Percentiles rank a stretch among this genome's conserved stretches.
Conservation (phyloP, 2,329 filamentous ascomycete genomes). For the Venturia nashicola region DNA sequence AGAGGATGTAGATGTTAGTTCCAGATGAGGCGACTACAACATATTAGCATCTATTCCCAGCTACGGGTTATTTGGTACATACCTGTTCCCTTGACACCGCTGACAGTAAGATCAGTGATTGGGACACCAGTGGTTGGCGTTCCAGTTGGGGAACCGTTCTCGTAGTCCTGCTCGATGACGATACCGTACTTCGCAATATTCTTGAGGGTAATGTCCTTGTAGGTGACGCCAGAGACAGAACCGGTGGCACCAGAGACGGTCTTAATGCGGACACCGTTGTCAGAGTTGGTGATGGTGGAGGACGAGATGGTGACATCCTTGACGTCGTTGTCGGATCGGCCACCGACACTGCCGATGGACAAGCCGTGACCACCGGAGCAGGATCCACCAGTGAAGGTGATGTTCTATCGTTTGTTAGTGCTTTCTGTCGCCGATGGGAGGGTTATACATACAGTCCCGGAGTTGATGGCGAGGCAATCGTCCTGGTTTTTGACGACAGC, state of each 20-base stretch:
- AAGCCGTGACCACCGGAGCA: constrained; percentile 45
- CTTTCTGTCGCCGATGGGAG: not conserved
- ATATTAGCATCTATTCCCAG: constrained; percentile 2
- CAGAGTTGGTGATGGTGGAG: constrained; percentile 37
- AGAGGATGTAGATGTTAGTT: constrained; percentile 39
- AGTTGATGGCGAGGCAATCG: constrained; percentile 48
- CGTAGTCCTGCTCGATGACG: constrained; percentile 40
- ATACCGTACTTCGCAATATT: constrained; percentile 38
- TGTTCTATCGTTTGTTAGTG: constrained; percentile 14
- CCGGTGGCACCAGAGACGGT: constrained; percentile 40
- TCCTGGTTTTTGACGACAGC: constrained; percentile 46
- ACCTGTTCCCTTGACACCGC: constrained; percentile 28
- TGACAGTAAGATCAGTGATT: constrained; percentile 31
- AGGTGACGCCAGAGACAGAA: constrained; percentile 35
- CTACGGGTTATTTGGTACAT: not conserved
- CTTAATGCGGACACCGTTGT: constrained; percentile 49
- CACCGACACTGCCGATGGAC: constrained; percentile 47
- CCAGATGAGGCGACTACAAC: constrained; percentile 22
- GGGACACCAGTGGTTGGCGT: constrained; percentile 35
- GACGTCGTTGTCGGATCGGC: constrained; percentile 42
- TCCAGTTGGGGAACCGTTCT: constrained; percentile 32
- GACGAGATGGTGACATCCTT: constrained; percentile 38
- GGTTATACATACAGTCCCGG: constrained; percentile 26
- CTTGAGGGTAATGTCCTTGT: constrained; percentile 33
- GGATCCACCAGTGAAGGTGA: constrained; percentile 25